phyloP scores from a whole-genome alignment of 768 basidiomycete species.

The Lentinula edodes region DNA sequence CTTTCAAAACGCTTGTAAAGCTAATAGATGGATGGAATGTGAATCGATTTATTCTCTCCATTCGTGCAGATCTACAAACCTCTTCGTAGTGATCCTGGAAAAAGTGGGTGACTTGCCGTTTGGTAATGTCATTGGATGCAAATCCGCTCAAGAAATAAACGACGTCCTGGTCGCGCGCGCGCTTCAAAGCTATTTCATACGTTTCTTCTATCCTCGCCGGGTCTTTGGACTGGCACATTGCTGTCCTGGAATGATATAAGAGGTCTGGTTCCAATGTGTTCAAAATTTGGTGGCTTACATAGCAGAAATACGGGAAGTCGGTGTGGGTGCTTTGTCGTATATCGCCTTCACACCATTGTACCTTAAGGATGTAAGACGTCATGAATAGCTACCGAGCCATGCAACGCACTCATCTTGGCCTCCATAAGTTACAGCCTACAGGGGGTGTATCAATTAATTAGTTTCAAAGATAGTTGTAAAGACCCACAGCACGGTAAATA shows the following conservation, averaged over 20 bases:
- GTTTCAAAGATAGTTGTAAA: slow-evolving; percentile 9
- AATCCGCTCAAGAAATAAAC: slow-evolving; percentile 40
- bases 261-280: not conserved
- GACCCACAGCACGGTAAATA: slow-evolving; percentile 51
- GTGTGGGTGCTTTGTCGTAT: slow-evolving; percentile 68
- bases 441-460: not conserved
- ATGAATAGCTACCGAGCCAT: not conserved
- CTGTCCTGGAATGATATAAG: slow-evolving; percentile 26
- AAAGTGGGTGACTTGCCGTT: slow-evolving; percentile 37
- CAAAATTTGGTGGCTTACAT: slow-evolving; percentile 47
- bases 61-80: slow-evolving; percentile 10
- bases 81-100: slow-evolving; percentile 48
- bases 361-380: not conserved
- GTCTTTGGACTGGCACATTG: slow-evolving; percentile 43
- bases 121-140: slow-evolving; percentile 35
- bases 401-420: slow-evolving; percentile 47
- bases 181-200: slow-evolving; percentile 35
- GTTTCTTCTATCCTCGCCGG: slow-evolving; percentile 38
- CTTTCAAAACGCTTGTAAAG: slow-evolving; percentile 7
- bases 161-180: slow-evolving; percentile 36
- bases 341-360: slow-evolving; percentile 68
- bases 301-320: slow-evolving; percentile 65
- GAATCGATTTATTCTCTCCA: not conserved
- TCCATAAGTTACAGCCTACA: slow-evolving; percentile 68
- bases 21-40: not conserved